Base-by-base conservation (phyloP, 192 early-diverging fungal genomes). In the Kickxella alabastrina region DNA sequence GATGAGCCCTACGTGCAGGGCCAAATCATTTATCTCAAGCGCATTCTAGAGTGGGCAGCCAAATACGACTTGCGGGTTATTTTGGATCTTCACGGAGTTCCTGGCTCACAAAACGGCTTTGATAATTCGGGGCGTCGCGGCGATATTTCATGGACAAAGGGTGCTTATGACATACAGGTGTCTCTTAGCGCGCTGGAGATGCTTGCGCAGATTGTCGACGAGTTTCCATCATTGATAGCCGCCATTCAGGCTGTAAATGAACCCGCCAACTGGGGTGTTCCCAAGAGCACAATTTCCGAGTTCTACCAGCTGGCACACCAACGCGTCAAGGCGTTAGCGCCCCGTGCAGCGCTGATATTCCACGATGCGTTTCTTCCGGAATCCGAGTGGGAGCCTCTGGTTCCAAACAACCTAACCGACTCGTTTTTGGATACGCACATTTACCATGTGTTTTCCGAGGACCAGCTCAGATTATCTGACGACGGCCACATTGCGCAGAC, bases 91-190 rank as follows among this genome's bases (percentile, higher is more conserved):
- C 85, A 88, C 43, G 81, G 77, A 0, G 81, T 80, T 1, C 87
- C 87, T 21, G 87, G 87, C 6, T 85, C 83, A 18, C 87, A 88
- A 48, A 88, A 88, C 52, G 85, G 85, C 1, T 85, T 78, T 18
- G 76, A 78, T 28, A 78, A 78, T 21, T 73, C 69, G 3, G 76
- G 76, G 10, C 52, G 42, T 15, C 64, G 65, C 3, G 76, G 76
- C 19, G 61, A 62, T 12, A 73, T 78, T 37, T 36, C 15, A 15
- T 78, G 76, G 76, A 41, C 64, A 26, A 73, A 73, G 32, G 17
- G 45, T 0, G 42, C 40, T 0, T 29, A n/a, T 27, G 59, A 78
- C 37, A 48, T 78, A 13, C 52, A 28, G 28, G 40, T 46, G 19
- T 57, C 76, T 6, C 47, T 73, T 6, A 58, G 55, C 23, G 53